A percentile compares a stretch with the other conserved stretches of the same genome.
Conservation (phyloP, 1,284 basidiomycete species). For the Ustilago xerochloae region DNA sequence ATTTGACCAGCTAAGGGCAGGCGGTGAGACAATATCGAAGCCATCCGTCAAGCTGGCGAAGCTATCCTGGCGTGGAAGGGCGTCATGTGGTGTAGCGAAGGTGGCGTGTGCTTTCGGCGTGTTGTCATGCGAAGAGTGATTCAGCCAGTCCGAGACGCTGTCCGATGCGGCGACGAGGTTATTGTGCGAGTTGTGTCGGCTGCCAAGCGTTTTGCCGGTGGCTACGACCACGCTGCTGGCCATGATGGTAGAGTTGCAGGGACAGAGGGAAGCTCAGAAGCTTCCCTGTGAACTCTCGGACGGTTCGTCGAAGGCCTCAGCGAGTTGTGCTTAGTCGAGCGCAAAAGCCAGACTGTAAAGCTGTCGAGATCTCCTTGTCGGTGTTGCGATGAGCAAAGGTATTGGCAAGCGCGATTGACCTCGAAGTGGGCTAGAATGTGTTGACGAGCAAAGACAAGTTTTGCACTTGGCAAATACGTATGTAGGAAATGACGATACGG, state of each 20-base stretch:
- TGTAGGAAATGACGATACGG: background rate
- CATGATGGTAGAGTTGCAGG: conserved; percentile 14
- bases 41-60: conserved; percentile 39
- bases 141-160: conserved; percentile 39
- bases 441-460: background rate
- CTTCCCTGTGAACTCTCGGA: conserved; percentile 8
- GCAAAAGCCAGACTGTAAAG: background rate
- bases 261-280: conserved; percentile 13
- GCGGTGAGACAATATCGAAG: conserved; percentile 43
- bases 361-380: background rate
- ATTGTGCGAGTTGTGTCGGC: conserved; percentile 45
- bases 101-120: conserved; percentile 20
- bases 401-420: background rate
- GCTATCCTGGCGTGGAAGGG: conserved; percentile 26
- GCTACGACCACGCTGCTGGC: conserved; percentile 29
- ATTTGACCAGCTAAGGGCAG: conserved; percentile 22
- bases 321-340: background rate
- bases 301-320: background rate
- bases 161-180: conserved; percentile 36
- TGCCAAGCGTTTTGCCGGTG: conserved; percentile 36
- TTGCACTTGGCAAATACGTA: no score
- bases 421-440: background rate
- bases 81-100: conserved; percentile 4
- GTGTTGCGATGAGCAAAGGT: background rate
- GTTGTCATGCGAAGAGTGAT: conserved; percentile 19